These are phyloP conservation scores for Westerdykella sp. DNA, from an alignment of 2,329 filamentous ascomycete genomes.

Conservation along the genomic window DNA sequence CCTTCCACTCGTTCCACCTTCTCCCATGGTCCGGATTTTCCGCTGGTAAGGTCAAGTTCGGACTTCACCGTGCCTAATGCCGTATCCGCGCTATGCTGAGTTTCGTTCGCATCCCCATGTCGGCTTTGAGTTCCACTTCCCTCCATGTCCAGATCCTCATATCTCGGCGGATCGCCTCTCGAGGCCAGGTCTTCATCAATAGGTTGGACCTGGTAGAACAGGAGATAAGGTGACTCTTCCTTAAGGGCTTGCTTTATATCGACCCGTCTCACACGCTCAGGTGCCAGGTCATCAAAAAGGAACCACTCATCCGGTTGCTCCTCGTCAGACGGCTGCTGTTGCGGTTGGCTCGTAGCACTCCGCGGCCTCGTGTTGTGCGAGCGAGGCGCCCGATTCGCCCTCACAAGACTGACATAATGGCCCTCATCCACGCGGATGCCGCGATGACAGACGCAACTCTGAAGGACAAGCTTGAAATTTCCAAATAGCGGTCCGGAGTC, in stretches of 20 bases:
- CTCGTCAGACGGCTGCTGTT: conserved; percentile 38
- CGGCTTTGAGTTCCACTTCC: conserved; percentile 19
- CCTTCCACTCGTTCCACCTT: too few relatives aligned
- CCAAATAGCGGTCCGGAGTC: conserved; percentile 63
- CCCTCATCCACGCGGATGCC: conserved; percentile 80
- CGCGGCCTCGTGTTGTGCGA: conserved; percentile 27
- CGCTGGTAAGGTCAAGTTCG: too few relatives aligned
- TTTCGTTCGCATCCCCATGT: neutral
- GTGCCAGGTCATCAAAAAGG: conserved; percentile 80
- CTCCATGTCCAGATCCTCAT: conserved; percentile 25
- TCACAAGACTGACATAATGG: conserved; percentile 82
- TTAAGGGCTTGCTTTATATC: conserved; percentile 72
- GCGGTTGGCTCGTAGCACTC: conserved; percentile 16
- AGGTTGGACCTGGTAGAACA: conserved; percentile 93
- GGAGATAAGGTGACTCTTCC: conserved; percentile 85
- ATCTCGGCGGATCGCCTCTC: conserved; percentile 37
- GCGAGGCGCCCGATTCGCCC: conserved; percentile 53
- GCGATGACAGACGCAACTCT: conserved; percentile 88
- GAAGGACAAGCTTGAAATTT: conserved; percentile 90
- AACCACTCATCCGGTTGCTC: conserved; percentile 60
- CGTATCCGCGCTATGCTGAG: neutral
- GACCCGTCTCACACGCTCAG: conserved; percentile 65
- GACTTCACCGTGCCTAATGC: too few relatives aligned
- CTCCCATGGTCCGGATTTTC: too few relatives aligned
- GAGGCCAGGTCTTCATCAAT: conserved; percentile 61